Percentiles rank a stretch among this genome's conserved stretches.
Conservation (phyloP, 352 stramenopile genomes). For the Saprolegnia diclina region DNA sequence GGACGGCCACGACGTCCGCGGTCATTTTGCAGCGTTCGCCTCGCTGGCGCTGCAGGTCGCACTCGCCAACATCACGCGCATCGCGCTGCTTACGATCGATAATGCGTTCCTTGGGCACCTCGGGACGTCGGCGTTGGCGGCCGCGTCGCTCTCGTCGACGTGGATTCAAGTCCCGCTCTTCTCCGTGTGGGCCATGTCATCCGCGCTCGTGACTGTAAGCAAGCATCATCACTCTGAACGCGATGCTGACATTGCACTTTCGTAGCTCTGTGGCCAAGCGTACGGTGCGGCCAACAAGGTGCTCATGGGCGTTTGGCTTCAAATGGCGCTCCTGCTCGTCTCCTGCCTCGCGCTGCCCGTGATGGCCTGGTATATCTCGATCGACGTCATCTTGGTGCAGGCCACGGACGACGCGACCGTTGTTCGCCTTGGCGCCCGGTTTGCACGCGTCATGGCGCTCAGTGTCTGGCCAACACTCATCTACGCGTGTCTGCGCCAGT, state of each 20-base stretch:
- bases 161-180: slow-evolving; percentile 70
- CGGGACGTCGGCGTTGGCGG: slow-evolving; percentile 7
- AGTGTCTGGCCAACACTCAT: slow-evolving; percentile 63
- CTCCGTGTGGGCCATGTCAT: slow-evolving; percentile 64
- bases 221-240: neutral
- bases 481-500: slow-evolving; percentile 71
- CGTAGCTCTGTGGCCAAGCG: slow-evolving; percentile 60
- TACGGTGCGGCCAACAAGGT: slow-evolving; percentile 60
- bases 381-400: neutral
- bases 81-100: slow-evolving; percentile 21
- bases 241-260: neutral
- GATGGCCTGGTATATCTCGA: neutral
- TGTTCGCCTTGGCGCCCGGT: slow-evolving; percentile 50
- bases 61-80: slow-evolving; percentile 19
- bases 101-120: slow-evolving; percentile 23
- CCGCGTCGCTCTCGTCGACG: slow-evolving; percentile 55
- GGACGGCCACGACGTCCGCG: neutral
- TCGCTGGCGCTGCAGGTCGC: slow-evolving; percentile 11
- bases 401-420: slow-evolving; percentile 56
- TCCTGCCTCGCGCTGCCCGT: slow-evolving; percentile 32
- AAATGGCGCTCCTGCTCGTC: slow-evolving; percentile 57
- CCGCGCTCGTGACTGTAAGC: slow-evolving; percentile 53
- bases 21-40: neutral
- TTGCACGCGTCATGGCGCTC: slow-evolving; percentile 68
- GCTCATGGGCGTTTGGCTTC: slow-evolving; percentile 67